Base-by-base conservation (phyloP, 805 yeast genomes). In the Monosporozyma siamensis region DNA sequence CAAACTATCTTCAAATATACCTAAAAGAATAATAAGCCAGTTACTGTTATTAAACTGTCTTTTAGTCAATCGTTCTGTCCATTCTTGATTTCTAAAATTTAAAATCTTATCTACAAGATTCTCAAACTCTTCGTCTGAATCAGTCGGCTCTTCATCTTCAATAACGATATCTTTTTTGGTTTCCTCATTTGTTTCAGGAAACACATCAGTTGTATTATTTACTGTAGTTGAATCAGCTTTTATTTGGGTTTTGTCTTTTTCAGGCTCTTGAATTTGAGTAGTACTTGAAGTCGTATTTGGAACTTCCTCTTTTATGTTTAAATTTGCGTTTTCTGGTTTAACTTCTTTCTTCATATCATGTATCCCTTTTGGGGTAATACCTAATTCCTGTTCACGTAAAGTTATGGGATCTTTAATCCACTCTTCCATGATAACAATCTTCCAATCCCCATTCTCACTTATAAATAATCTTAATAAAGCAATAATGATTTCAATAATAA, bases 11-110 rank as follows among this genome's bases (percentile, higher is more conserved):
- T 61, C 59, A 6, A 89, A 68, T 2, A 88, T 68, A 25, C 95
- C 95, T 39, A 88, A 59, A 34, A 89, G 60, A 34, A 82, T 74
- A 32, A 82, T 71, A 52, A 86, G 81, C 96, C 97, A 90, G 42
- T 77, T 78, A 4, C 95, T 95, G 53, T 86, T 88, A 52, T 72
- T 77, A 59, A 84, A 92, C 48, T 75, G 74, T 42, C 95, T 75
- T 43, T 75, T 79, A 11, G 79, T 72, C 15, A 90, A 68, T 32
- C 94, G 68, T 24, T 83, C 94, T 45, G 78, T 75, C 96, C 97
- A 92, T 10, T 78, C 63, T 0, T 66, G 63, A 34, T 78, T 78
- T 42, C 81, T 68, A 58, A 77, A 74, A 44, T 78, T 75, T 51
- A 83, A 38, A 44, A 64, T 55, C 44, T 63, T 64, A 32, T 68